Evolutionary conservation across 306 rosid species (phyloP), one percentile per base, ranked within the genome.

Genomic region (Herpetospermum pedunculosum): DNA sequence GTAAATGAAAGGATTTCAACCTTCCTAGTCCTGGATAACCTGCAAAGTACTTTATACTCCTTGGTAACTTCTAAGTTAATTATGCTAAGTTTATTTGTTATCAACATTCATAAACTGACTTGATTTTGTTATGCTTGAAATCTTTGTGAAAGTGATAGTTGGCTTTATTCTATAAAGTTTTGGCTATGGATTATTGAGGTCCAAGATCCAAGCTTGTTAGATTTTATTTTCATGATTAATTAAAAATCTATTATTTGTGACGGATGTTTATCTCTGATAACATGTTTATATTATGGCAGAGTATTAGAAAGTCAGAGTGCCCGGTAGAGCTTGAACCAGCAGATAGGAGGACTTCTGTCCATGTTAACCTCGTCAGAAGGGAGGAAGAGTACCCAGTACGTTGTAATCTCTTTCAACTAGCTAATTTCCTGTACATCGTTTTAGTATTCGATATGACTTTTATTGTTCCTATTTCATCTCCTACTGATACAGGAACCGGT

Each of bases 261-360:
- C 41, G 9, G 25, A 59, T 63, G 70, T 14, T 37, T 65, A 11
- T 30, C 65, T 30, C 38, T 60, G 44, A 38, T 76, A 38, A 38
- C 70, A 62, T 75, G 25, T 44, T 44, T 62, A 72, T 15, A 21
- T 80, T 23, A 55, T 72, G 80, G 75, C 88, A 94, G 99, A 94
- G 99, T 88, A 88, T 94, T 83, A 89, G 54, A 84, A 88, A 81
- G 40, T 87, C 95, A n/a, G 89, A 88, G 77, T 91, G 96, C 75
- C 99, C 99, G 21, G 80, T 44, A 79, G 99, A 94, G 79, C 99
- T 94, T 73, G 88, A 80, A 74, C 96, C 96, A 1, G 81, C 87
- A 12, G 87, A 83, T 75, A 58, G 80, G 47, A 82, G 87, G 82
- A 88, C 90, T 54, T 0, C 91, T 38, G 95, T 91, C 62, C 89